Conservation (phyloP, 805 yeast species). For the Schizosaccharomyces osmophilus region DNA sequence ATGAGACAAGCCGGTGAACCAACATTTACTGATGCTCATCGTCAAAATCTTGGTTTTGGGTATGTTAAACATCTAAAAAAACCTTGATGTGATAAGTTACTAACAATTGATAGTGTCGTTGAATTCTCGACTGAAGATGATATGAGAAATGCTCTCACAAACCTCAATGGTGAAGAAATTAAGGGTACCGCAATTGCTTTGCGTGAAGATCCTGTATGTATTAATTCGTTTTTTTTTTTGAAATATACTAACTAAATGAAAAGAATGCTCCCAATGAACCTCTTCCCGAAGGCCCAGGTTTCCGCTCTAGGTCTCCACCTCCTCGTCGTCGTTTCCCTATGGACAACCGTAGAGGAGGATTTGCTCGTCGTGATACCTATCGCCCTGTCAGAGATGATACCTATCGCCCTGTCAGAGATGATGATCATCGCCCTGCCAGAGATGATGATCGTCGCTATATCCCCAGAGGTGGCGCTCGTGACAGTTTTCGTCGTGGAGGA, state of each 20-base stretch:
- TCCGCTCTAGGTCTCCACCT: slow-evolving; percentile 15
- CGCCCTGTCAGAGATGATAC: slow-evolving; percentile 5
- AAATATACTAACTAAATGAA: neutral
- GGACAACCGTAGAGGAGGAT: neutral
- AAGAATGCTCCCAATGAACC: neutral
- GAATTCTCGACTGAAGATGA: slow-evolving; percentile 34
- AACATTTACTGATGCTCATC: slow-evolving; percentile 14
- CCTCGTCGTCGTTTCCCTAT: slow-evolving; percentile 10
- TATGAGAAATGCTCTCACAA: slow-evolving; percentile 40
- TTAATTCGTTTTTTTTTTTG: neutral
- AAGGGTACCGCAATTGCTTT: slow-evolving; percentile 41
- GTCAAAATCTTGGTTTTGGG: slow-evolving; percentile 14
- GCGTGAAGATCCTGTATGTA: slow-evolving; percentile 30
- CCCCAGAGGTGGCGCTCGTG: slow-evolving; percentile 5
- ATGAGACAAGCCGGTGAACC: slow-evolving; percentile 37
- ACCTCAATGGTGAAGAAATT: slow-evolving; percentile 46
- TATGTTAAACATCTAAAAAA: neutral
- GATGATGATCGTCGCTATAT: slow-evolving; percentile 3
- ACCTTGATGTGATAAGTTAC: no score
- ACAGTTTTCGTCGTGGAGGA: neutral
- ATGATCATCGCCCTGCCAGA: slow-evolving; percentile 4
- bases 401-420: slow-evolving; percentile 4
- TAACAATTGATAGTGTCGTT: slow-evolving; percentile 6
- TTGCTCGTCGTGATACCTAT: slow-evolving; percentile 6
- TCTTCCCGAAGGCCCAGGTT: slow-evolving; percentile 2